Base-by-base conservation (phyloP, 1,284 basidiomycete genomes). In the Ustilago loliicola region DNA sequence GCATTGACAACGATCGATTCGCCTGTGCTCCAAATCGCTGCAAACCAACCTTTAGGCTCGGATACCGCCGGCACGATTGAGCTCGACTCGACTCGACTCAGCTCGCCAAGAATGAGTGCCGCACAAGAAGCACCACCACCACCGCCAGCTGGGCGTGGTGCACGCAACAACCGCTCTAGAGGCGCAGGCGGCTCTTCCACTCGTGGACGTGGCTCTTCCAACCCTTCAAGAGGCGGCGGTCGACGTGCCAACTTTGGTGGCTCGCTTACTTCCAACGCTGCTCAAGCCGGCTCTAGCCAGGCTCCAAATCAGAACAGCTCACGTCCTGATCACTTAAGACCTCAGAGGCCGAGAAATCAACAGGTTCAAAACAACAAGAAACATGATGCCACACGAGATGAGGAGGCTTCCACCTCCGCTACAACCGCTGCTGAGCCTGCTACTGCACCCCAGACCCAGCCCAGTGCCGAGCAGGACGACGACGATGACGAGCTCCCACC, bases 401-500 rank as follows among this genome's bases (percentile, higher is more conserved):
- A 42, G 15, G 30, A 64, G 23, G 1, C 57, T 19, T 30, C 27
- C 23, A 13, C 51, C 25, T 15, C 38, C 21, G 15, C n/a, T 5
- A 29, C 67, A n/a, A 21, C 47, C 10, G 51, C 23, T 7, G 50
- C 34, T 23, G n/a, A n/a, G 45, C 23, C 34, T 29, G 27, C 45
- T 54, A 13, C 30, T 30, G 30, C 58, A 19, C 30, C 48, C 17
- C 15, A 13, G 8, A 15, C 17, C 11, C 27, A 27, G 1, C 11
- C 47, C 3, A 45, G 30, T 4, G 25, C 53, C 15, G 52, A 38
- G n/a, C 25, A 30, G 34, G 52, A 70, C 17, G 59, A 63, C 32
- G 88, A 89, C 56, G 89, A 89, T 83, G 84, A 88, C 53, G 80
- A 89, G 17, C 67, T 73, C 3, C 75, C 72, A 25, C 75, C 66